Percentiles rank a stretch among this genome's conserved stretches.
Evolutionary conservation across 2,329 filamentous ascomycete species (phyloP).

Genomic region (Pestalotiopsis sp.): DNA sequence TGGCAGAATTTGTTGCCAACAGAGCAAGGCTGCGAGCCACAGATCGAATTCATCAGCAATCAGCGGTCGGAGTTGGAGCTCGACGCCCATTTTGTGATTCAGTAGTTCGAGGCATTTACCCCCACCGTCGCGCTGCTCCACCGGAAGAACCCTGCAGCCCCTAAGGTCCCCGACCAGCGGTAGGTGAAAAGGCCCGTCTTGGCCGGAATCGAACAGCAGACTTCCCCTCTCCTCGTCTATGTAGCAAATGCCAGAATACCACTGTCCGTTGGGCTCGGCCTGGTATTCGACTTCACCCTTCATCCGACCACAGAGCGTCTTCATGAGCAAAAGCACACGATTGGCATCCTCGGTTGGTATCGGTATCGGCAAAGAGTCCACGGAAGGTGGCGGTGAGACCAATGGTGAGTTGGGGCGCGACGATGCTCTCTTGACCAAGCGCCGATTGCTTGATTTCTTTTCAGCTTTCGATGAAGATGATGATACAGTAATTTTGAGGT

Average conservation of each 20-base stretch:
- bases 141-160: constrained; percentile 69
- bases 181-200: constrained; percentile 64
- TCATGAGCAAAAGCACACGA: constrained; percentile 76
- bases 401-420: constrained; percentile 62
- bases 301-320: constrained; percentile 77
- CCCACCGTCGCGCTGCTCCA: constrained; percentile 47
- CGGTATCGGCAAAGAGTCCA: constrained; percentile 62
- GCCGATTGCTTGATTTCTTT: constrained; percentile 50
- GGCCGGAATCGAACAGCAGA: constrained; percentile 74
- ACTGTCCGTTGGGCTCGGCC: constrained; percentile 60
- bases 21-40: constrained; percentile 80
- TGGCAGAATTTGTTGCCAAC: constrained; percentile 77
- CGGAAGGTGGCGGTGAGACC: constrained; percentile 54
- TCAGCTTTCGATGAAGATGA: constrained; percentile 36
- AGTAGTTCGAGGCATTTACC: constrained; percentile 57
- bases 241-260: constrained; percentile 73
- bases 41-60: constrained; percentile 70
- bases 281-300: constrained; percentile 77
- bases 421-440: constrained; percentile 57
- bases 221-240: constrained; percentile 77
- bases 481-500: constrained; percentile 36
- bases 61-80: constrained; percentile 67
- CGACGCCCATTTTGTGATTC: constrained; percentile 55
- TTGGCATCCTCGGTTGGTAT: constrained; percentile 69
- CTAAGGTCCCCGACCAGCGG: constrained; percentile 74